Evolutionary conservation across 768 basidiomycete genomes (phyloP).

Genomic region (Cyclocybe cylindracea): DNA sequence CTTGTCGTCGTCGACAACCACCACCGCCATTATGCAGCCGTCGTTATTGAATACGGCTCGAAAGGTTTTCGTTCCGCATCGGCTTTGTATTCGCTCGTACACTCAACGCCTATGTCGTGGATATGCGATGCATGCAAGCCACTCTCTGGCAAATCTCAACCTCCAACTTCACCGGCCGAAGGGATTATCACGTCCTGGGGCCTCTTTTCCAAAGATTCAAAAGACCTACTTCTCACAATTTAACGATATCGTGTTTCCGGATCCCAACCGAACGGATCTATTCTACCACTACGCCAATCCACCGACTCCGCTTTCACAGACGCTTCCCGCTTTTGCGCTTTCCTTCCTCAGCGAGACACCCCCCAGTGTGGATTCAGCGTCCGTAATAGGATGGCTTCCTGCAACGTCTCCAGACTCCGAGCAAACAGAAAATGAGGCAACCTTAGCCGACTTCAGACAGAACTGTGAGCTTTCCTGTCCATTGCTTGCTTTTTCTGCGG

Average conservation of each 20-base stretch:
- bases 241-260: constrained; percentile 34
- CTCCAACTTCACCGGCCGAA: too few relatives aligned
- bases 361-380: constrained; percentile 42
- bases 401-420: constrained; percentile 35
- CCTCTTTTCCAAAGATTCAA: too few relatives aligned
- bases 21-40: too few relatives aligned
- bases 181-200: too few relatives aligned
- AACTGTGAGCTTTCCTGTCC: constrained; percentile 53
- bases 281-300: constrained; percentile 68
- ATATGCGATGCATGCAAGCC: too few relatives aligned
- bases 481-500: not conserved
- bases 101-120: too few relatives aligned
- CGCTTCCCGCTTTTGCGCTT: constrained; percentile 57
- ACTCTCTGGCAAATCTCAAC: too few relatives aligned
- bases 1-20: too few relatives aligned
- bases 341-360: constrained; percentile 60
- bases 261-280: constrained; percentile 64
- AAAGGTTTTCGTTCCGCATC: too few relatives aligned
- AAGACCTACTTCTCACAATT: constrained; percentile 20
- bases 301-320: constrained; percentile 47
- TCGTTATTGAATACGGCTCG: too few relatives aligned
- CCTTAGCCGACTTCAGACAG: constrained; percentile 67
- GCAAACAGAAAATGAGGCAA: constrained; percentile 23
- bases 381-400: constrained; percentile 73
- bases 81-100: too few relatives aligned